A percentile compares a stretch with the other conserved stretches of the same genome.
phyloP scores from a whole-genome alignment of 1,284 basidiomycete genomes.

The Stygiomarasmius scandens region DNA sequence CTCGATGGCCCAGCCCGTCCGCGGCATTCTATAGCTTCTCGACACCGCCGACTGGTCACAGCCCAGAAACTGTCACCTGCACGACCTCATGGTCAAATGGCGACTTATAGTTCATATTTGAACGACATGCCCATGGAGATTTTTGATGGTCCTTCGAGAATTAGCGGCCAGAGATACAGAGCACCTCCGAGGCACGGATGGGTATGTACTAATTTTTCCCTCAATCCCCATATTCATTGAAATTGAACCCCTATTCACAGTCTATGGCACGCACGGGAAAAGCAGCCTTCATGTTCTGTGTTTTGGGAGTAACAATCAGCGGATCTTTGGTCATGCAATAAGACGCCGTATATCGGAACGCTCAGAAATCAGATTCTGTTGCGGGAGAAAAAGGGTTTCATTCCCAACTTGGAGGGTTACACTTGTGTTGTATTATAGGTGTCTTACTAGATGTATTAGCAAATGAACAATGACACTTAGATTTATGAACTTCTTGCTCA shows the following conservation, averaged over 20 bases:
- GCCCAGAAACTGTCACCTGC: neutral
- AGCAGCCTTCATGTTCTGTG: neutral
- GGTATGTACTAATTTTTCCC: neutral
- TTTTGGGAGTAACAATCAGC: neutral
- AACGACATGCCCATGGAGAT: conserved; percentile 32
- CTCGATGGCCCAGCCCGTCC: conserved; percentile 51
- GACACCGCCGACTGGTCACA: neutral
- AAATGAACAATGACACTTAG: too few relatives aligned
- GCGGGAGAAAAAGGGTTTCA: too few relatives aligned
- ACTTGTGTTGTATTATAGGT: too few relatives aligned
- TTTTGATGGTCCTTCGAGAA: conserved; percentile 47
- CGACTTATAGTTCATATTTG: neutral
- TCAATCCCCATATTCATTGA: neutral
- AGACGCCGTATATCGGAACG: neutral
- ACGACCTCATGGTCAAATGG: neutral
- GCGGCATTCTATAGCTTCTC: conserved; percentile 19
- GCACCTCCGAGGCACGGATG: neutral
- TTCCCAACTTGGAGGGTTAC: too few relatives aligned
- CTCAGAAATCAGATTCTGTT: neutral
- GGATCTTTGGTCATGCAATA: neutral
- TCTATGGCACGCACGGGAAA: neutral
- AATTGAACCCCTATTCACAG: neutral
- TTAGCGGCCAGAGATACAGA: conserved; percentile 13
- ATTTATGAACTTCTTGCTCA: too few relatives aligned
- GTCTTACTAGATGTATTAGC: too few relatives aligned